Base-by-base conservation (phyloP, 1,139 yeast genomes). In the Pneumocystis murina region DNA sequence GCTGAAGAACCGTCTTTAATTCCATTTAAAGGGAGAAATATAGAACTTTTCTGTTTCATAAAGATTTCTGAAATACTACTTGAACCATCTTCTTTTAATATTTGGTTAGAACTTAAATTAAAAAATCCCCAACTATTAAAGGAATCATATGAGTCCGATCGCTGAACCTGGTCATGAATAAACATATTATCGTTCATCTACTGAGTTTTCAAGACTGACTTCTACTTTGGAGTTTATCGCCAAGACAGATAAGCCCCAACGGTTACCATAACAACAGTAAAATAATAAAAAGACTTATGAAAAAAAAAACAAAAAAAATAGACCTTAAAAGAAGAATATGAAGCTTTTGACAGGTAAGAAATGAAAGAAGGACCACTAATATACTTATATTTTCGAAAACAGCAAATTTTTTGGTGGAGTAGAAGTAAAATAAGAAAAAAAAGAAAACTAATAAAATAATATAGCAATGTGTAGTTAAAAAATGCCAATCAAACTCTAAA, bases 381-480 rank as follows among this genome's bases (percentile, higher is more conserved):
- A 38, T 16, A 24, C 17, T 39, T 1, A 35, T 30, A 20, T 28
- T 10, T 4, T 8, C 35, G 24, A 28, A 36, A 39, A 91, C 98
- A 40, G 88, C 97, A 59, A 92, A 94, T 75, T 94, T 92, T 74
- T 95, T 92, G 67, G 90, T 87, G 24, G 28, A 7, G 5, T 17
- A 17, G 8, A 41, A 17, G 28, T n/a, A 8, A 17, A 41, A 41
- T n/a, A 41, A 41, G 17, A 17, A 17, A 6, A n/a, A 40, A 41
- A 41, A 33, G 35, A 41, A 40, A 17, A 8, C 54, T 41, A 8
- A 41, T n/a, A 8, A 17, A 17, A 20, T 3, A n/a, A 41, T 41
- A 17, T 41, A 41, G 54, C 54, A 41, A 74, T 92, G 99, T 75
- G 92, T 97, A 0, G 87, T 90, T 67, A 85, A 86, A 71, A 72